These are phyloP conservation scores for Penicillium hordei DNA, from an alignment of 2,329 filamentous ascomycete species.

Conservation along the genomic window DNA sequence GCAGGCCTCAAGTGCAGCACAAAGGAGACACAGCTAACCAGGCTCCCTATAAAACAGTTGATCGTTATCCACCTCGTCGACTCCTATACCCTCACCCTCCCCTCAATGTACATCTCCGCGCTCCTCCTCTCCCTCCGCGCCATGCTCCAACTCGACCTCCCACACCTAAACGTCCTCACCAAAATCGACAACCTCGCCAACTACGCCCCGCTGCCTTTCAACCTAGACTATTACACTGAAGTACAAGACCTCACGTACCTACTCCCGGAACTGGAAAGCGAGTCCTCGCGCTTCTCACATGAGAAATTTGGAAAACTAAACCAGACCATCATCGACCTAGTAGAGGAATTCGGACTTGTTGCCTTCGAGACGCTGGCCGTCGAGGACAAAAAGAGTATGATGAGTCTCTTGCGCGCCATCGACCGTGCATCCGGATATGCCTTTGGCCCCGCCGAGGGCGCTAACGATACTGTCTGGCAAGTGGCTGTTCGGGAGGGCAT, in stretches of 20 bases:
- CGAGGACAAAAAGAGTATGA: constrained; percentile 97
- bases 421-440: constrained; percentile 91
- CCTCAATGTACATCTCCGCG: constrained; percentile 92
- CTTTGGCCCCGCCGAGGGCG: constrained; percentile 85
- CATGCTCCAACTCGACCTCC: constrained; percentile 98
- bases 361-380: constrained; percentile 91
- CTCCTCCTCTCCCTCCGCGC: constrained; percentile 88
- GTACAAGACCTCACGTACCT: constrained; percentile 89
- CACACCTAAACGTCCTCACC: constrained; percentile 91
- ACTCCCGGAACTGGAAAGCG: constrained; percentile 73
- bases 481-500: constrained; percentile 78
- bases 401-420: constrained; percentile 81
- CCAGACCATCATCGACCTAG: constrained; percentile 78
- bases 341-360: constrained; percentile 87
- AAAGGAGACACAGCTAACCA: constrained; percentile 1
- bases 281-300: constrained; percentile 68
- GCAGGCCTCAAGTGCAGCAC: not conserved
- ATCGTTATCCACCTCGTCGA: constrained; percentile 93
- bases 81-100: constrained; percentile 87
- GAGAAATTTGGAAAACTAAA: constrained; percentile 83
- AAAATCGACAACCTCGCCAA: constrained; percentile 93
- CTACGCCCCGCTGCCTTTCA: constrained; percentile 87
- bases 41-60: constrained; percentile 57
- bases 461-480: constrained; percentile 96
- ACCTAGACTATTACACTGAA: constrained; percentile 95